phyloP scores from a whole-genome alignment of 2,329 filamentous ascomycete genomes.

The Alternaria tenuissima region DNA sequence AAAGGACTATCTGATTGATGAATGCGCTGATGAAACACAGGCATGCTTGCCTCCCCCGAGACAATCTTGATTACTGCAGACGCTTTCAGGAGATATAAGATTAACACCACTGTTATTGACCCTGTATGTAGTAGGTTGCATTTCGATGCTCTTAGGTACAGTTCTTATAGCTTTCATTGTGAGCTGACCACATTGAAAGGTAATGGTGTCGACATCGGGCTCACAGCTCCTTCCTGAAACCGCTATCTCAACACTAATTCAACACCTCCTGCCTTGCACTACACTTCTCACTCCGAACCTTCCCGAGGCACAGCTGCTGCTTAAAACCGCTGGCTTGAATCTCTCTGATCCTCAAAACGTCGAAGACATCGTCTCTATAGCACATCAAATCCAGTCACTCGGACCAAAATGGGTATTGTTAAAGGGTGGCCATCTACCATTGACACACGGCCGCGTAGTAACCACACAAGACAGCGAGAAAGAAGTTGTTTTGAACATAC shows the following conservation, averaged over 20 bases:
- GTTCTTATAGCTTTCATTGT: no score
- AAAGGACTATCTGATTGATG: neutral
- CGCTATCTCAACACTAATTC: slow-evolving; percentile 68
- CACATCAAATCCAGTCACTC: slow-evolving; percentile 69
- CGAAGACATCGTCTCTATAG: slow-evolving; percentile 73
- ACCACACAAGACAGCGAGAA: slow-evolving; percentile 68
- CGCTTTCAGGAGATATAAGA: slow-evolving; percentile 65
- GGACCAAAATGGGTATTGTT: slow-evolving; percentile 83
- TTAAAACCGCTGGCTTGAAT: slow-evolving; percentile 61
- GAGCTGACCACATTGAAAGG: slow-evolving; percentile 54
- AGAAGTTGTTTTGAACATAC: slow-evolving; percentile 76
- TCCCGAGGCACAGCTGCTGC: slow-evolving; percentile 74
- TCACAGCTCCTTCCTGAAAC: slow-evolving; percentile 70
- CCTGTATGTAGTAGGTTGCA: slow-evolving; percentile 65
- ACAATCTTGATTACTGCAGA: slow-evolving; percentile 74
- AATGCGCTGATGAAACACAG: slow-evolving; percentile 55
- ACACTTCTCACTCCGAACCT: slow-evolving; percentile 80
- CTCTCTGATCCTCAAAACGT: slow-evolving; percentile 63
- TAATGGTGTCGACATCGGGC: slow-evolving; percentile 91
- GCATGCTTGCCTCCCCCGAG: slow-evolving; percentile 80
- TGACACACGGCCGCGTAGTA: slow-evolving; percentile 68
- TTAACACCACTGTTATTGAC: slow-evolving; percentile 73
- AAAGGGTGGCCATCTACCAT: slow-evolving; percentile 90
- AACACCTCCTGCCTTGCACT: slow-evolving; percentile 69
- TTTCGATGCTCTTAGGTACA: neutral